Evolutionary conservation across 257 asterid genomes (phyloP).

Genomic region (Capsicum chinense): DNA sequence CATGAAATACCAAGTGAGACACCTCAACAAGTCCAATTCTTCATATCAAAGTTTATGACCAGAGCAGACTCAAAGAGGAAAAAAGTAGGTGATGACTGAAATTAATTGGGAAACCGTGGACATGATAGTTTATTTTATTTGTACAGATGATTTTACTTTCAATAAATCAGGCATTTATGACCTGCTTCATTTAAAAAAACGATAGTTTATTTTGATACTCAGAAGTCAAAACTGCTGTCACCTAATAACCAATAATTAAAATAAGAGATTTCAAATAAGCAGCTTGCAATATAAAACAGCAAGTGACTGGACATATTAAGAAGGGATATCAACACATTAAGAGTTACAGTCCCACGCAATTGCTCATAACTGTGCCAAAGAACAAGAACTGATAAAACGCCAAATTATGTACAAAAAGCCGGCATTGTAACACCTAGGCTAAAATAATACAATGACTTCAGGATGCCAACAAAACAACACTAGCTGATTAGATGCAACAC

Average conservation of each 20-base stretch:
- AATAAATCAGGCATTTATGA: too few species aligned
- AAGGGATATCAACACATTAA: slow-evolving; percentile 16
- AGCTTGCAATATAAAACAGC: slow-evolving; percentile 20
- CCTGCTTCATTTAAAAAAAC: too few species aligned
- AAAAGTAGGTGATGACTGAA: not conserved
- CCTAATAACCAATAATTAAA: slow-evolving; percentile 17
- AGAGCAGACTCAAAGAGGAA: slow-evolving; percentile 32
- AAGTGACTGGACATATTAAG: not conserved
- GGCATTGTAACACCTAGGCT: slow-evolving; percentile 9
- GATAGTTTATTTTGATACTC: not conserved
- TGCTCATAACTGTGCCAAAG: not conserved
- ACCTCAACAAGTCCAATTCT: slow-evolving; percentile 25
- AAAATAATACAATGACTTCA: slow-evolving; percentile 21
- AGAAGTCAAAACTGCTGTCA: not conserved
- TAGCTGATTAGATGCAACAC: not conserved
- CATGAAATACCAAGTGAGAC: slow-evolving; percentile 39
- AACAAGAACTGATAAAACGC: not conserved
- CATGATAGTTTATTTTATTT: not conserved
- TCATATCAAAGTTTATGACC: slow-evolving; percentile 28
- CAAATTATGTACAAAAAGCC: slow-evolving; percentile 19
- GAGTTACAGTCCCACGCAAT: slow-evolving; percentile 18
- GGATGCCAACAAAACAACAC: slow-evolving; percentile 11
- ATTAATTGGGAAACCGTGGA: not conserved
- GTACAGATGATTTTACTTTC: too few species aligned
- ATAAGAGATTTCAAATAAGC: slow-evolving; percentile 23